Base-by-base conservation (phyloP, 192 early-diverging fungal genomes). In the Dissophora ornata region DNA sequence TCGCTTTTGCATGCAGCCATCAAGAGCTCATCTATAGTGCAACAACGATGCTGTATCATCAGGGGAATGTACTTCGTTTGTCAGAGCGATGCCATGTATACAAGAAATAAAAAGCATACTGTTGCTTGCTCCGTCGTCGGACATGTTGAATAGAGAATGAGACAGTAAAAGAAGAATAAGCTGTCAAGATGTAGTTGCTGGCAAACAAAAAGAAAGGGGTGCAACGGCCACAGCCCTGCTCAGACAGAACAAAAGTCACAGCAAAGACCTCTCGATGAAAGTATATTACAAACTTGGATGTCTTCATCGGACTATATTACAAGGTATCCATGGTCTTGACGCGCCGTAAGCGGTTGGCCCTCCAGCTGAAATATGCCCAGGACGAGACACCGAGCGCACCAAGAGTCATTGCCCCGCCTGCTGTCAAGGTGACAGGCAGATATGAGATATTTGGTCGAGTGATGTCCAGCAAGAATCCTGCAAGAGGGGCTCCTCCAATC, bases 1-100 rank as follows among this genome's bases (percentile, higher is more conserved):
- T 91, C 89, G 47, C 85, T 80, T 80, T 82, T 86, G 75, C 89
- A 90, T 32, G 91, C 91, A 15, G 88, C 87, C 56, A 90, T 68
- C 51, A 93, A 77, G 56, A 83, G 86, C 64, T 91, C 88, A 74
- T 90, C 89, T 93, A 49, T n/a, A 45, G n/a, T 9, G 18, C 44
- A 45, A n/a, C n/a, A n/a, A n/a, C n/a, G n/a, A n/a, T n/a, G n/a
- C n/a, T n/a, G n/a, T n/a, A n/a, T n/a, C n/a, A n/a, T n/a, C n/a
- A n/a, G 44, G 9, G 18, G 4, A 45, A 45, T 45, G 18, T n/a
- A n/a, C n/a, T n/a, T n/a, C n/a, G n/a, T n/a, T n/a, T n/a, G n/a
- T n/a, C n/a, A n/a, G n/a, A n/a, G n/a, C n/a, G n/a, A n/a, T n/a
- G n/a, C n/a, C n/a, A n/a, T n/a, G n/a, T n/a, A n/a, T n/a, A n/a